A percentile compares a stretch with the other conserved stretches of the same genome.
phyloP scores from a whole-genome alignment of 768 basidiomycete species.

The Russula emetica region DNA sequence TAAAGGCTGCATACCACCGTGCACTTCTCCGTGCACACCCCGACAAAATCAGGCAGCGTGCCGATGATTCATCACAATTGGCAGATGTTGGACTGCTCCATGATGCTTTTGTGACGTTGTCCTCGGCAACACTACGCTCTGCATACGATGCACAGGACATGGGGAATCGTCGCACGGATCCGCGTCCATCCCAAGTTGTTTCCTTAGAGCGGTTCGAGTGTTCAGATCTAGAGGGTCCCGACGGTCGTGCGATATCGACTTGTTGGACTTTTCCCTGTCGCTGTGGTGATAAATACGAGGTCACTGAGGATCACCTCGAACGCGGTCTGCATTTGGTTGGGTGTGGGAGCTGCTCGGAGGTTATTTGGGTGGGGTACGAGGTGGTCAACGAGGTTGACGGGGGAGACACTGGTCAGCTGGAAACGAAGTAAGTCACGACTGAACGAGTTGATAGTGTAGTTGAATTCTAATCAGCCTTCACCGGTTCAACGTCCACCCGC shows the following conservation, averaged over 20 bases:
- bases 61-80: slow-evolving; percentile 3
- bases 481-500: background rate
- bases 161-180: slow-evolving; percentile 32
- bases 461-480: background rate
- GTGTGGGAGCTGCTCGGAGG: slow-evolving; percentile 76
- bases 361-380: slow-evolving; percentile 84
- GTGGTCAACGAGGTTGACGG: slow-evolving; percentile 35
- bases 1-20: slow-evolving; percentile 69
- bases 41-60: slow-evolving; percentile 41
- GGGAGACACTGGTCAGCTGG: background rate
- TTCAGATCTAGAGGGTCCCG: slow-evolving; percentile 37
- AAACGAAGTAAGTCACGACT: background rate
- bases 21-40: slow-evolving; percentile 64
- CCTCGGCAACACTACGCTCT: slow-evolving; percentile 44
- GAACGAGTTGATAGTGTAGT: background rate
- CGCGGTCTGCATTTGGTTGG: slow-evolving; percentile 65
- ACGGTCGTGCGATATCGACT: slow-evolving; percentile 32
- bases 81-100: slow-evolving; percentile 52
- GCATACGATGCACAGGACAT: slow-evolving; percentile 44
- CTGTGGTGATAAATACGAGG: slow-evolving; percentile 64
- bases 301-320: slow-evolving; percentile 59
- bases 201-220: slow-evolving; percentile 67
- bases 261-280: slow-evolving; percentile 71
- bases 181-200: slow-evolving; percentile 71
- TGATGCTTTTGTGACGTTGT: slow-evolving; percentile 63